Conservation (phyloP, 1,284 basidiomycete genomes). For the Sporisorium graminicola region DNA sequence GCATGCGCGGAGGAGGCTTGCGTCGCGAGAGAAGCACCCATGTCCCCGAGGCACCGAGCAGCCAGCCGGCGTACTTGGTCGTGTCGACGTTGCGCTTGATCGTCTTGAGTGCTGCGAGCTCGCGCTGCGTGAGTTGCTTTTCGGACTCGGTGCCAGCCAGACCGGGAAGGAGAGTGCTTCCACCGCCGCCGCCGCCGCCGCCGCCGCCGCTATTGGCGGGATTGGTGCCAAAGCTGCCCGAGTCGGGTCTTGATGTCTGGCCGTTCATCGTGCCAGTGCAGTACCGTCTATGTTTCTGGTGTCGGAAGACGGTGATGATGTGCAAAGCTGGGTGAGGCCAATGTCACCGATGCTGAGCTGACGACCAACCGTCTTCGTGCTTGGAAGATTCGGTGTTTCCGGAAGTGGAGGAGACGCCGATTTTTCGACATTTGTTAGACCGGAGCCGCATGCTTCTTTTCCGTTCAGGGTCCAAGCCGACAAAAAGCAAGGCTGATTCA, state of each 20-base stretch:
- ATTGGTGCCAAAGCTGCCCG: slow-evolving; percentile 12
- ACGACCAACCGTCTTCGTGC: background rate
- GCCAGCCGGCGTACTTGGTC: slow-evolving; percentile 49
- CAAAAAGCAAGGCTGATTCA: slow-evolving; percentile 28
- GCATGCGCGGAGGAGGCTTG: slow-evolving; percentile 27
- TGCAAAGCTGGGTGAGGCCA: background rate
- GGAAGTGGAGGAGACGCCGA: slow-evolving; percentile 10
- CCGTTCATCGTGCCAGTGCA: background rate
- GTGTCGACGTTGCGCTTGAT: slow-evolving; percentile 51
- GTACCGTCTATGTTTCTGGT: background rate
- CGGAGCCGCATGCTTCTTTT: background rate
- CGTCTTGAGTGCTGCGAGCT: slow-evolving; percentile 35
- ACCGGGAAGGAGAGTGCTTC: slow-evolving; percentile 31
- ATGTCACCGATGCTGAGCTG: background rate
- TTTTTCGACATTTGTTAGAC: background rate
- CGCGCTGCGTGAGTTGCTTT: slow-evolving; percentile 47
- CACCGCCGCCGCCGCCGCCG: too few relatives aligned
- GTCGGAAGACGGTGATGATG: background rate
- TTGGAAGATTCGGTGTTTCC: background rate
- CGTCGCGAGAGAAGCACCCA: slow-evolving; percentile 29
- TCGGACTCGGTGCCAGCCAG: slow-evolving; percentile 42
- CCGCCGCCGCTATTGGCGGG: background rate
- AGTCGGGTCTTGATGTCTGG: background rate
- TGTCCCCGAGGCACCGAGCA: slow-evolving; percentile 40
- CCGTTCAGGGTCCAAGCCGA: background rate